Percentiles rank a stretch among this genome's conserved stretches.
Evolutionary conservation across 202 grass and related monocot genomes (phyloP).

Genomic region (Dendrocalamus latiflorus): DNA sequence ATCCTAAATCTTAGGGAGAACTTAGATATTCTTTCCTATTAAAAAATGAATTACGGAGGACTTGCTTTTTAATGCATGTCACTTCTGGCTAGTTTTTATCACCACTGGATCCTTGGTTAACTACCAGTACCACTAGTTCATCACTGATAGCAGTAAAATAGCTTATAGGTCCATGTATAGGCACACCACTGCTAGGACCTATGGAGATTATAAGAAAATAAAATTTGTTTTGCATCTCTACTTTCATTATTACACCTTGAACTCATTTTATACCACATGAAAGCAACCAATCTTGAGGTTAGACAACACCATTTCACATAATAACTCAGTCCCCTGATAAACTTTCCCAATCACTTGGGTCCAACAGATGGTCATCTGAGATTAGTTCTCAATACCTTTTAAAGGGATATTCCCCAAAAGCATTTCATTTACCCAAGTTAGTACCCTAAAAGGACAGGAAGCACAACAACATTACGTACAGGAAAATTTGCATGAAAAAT

Average conservation of each 20-base stretch:
- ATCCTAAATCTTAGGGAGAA: not conserved
- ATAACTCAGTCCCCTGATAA: not conserved
- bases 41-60: not conserved
- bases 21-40: too few relatives aligned
- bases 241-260: not conserved
- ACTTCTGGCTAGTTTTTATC: not conserved
- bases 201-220: not conserved
- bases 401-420: not conserved
- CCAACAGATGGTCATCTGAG: not conserved
- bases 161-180: not conserved
- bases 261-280: not conserved
- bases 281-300: not conserved
- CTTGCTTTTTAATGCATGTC: not conserved
- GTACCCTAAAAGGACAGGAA: slow-evolving; percentile 1
- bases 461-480: not conserved
- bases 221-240: not conserved
- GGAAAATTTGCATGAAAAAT: not conserved
- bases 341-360: not conserved
- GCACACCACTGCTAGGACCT: not conserved
- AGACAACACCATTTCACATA: not conserved
- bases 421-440: not conserved
- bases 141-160: not conserved
- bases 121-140: not conserved
- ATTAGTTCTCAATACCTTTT: not conserved
- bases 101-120: not conserved